Evolutionary conservation across 2,329 filamentous ascomycete species (phyloP).

Genomic region (Venturia nashicola): DNA sequence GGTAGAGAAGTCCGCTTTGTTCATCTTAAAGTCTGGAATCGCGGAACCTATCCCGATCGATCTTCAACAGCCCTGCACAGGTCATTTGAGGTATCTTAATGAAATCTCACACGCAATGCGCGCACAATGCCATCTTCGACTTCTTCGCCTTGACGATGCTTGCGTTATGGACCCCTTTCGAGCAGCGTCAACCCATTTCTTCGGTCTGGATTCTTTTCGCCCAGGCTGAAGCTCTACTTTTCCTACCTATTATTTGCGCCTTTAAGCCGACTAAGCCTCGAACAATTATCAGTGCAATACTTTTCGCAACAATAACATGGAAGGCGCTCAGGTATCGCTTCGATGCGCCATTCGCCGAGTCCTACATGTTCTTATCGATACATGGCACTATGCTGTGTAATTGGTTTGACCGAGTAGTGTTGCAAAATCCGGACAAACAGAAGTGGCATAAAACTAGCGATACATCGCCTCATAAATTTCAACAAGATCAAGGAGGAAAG

Average conservation of each 20-base stretch:
- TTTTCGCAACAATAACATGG: neutral
- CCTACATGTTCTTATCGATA: neutral
- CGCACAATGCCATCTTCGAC: neutral
- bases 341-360: neutral
- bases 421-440: neutral
- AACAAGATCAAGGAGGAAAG: neutral
- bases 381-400: neutral
- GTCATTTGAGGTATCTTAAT: too few relatives aligned
- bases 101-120: too few relatives aligned
- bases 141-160: neutral
- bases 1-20: neutral
- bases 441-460: neutral
- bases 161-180: neutral
- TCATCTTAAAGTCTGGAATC: neutral
- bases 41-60: neutral
- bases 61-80: neutral
- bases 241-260: neutral
- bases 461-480: neutral
- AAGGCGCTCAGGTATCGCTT: neutral
- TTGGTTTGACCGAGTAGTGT: neutral
- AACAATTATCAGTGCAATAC: neutral
- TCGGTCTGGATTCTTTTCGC: neutral
- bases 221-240: neutral
- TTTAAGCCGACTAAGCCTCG: neutral
- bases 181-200: neutral